Base-by-base conservation (phyloP, 148 eudicot genomes). In the Vaccinium darrowii region DNA sequence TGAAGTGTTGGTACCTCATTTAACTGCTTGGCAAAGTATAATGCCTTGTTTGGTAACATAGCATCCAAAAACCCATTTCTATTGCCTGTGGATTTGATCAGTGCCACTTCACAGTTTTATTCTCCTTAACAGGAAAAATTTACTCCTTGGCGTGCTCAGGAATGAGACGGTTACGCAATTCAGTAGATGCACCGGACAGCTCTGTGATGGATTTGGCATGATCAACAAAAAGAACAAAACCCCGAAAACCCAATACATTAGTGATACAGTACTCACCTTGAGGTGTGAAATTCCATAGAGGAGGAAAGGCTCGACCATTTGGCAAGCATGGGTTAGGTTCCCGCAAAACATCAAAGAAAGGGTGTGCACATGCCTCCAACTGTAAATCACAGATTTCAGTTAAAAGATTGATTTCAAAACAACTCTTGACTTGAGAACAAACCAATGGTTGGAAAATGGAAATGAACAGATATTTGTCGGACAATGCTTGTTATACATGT, bases 351-450 rank as follows among this genome's bases (percentile, higher is more conserved):
- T 97, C 93, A 69, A 97, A 95, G 91, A 97, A 97, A 0, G 94
- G 96, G 86, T 97, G 99, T 8, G 99, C 96, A 86, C 99, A 97
- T n/a, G 98, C 99, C 86, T 97, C 99, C 90, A 97, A 89, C 99
- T 97, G 94, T 83, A 83, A 74, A 15, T 73, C 63, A 36, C 80
- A 56, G 11, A 60, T 43, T 36, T 4, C 74, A 67, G 82, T 52
- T 57, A 78, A 10, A 74, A 30, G 14, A 23, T 23, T 9, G 72
- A 65, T 65, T 65, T n/a, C 4, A n/a, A 62, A 21, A 23, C 72
- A 18, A 58, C 23, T 23, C 30, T 65, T 65, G 15, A 81, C 6
- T 30, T 49, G 5, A 16, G 2, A 72, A 33, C 39, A 36, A 72
- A 33, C 47, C 3, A 43, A 5, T 43, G 47, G 47, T 43, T 43